Percentiles rank a stretch among this genome's conserved stretches.
These are phyloP conservation scores for Phytopythium ostracodes DNA, from an alignment of 352 stramenopile species.

Conservation along the genomic window DNA sequence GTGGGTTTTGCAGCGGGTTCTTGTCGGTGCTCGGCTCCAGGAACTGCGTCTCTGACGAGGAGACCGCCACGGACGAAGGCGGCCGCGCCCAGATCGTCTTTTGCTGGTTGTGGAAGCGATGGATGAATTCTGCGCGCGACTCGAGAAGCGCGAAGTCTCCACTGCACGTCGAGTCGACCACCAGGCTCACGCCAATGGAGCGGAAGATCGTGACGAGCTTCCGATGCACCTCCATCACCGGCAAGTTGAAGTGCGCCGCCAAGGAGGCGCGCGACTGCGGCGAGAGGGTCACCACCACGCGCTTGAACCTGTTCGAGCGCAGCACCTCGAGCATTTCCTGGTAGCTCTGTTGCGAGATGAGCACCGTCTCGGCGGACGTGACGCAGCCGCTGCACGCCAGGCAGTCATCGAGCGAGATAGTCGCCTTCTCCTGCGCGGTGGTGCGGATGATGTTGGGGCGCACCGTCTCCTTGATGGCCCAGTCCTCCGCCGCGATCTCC, in stretches of 20 bases:
- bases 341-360: conserved; percentile 95
- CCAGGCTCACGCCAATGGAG: conserved; percentile 82
- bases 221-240: conserved; percentile 56
- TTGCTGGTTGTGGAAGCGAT: conserved; percentile 76
- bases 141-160: conserved; percentile 93
- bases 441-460: conserved; percentile 80
- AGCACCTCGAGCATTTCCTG: conserved; percentile 82
- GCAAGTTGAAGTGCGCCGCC: conserved; percentile 72
- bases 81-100: conserved; percentile 60
- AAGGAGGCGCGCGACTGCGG: conserved; percentile 87
- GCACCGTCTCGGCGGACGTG: conserved; percentile 97
- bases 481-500: conserved; percentile 64
- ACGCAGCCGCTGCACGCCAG: conserved; percentile 97
- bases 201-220: conserved; percentile 79
- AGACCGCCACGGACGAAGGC: conserved; percentile 68
- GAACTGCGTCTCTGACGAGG: conserved; percentile 64
- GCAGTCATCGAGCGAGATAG: conserved; percentile 95
- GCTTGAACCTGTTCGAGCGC: conserved; percentile 33
- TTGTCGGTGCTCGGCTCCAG: conserved; percentile 43
- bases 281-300: conserved; percentile 86
- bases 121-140: conserved; percentile 89
- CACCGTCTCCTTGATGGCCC: conserved; percentile 31
- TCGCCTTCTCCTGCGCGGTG: conserved; percentile 78
- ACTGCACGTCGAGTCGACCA: conserved; percentile 90
- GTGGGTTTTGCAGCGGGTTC: conserved; percentile 58